Evolutionary conservation across 805 yeast genomes (phyloP), one percentile per base, ranked within the genome.

Genomic region (Yarrowia phangngaensis): DNA sequence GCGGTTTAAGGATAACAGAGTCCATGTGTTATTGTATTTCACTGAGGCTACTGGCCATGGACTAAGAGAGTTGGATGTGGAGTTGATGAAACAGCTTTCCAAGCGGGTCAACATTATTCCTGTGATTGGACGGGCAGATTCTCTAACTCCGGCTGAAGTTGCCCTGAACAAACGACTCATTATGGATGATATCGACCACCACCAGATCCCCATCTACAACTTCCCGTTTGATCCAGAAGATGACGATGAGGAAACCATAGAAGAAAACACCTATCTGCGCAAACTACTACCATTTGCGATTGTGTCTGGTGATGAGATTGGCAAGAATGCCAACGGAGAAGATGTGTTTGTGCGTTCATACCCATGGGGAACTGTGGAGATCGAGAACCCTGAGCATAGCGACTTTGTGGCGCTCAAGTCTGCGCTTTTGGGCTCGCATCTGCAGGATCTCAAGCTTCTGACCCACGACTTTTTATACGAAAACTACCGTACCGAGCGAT

Each of bases 81-180:
- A 73, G 54, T 71, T 84, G 46, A 84, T 89, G 82, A 77, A 72
- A 57, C 70, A 73, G 33, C 71, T 89, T 38, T 76, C 90, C 13
- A 71, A 75, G 24, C 76, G 80, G 55, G 95, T 85, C 15, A 89
- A 89, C 66, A 73, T 90, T 17, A 77, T 89, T 38, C 95, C 97
- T 2, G 79, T 88, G 19, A 76, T 89, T 52, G 76, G 84, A 24
- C 82, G 84, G 58, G 79, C 95, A 2, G 97, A 89, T 64, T 72
- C 86, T 2, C 70, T 86, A 55, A 85, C 95, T 0, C 72, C 71
- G 19, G 63, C 73, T 2, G 97, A 89, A 63, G 65, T 80, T 48
- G 60, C 63, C 12, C 63, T 64, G 23, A 73, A 75, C 64, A 84
- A 83, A 61, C 64, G 68, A 45, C 66, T 72, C 49, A 70, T 84